phyloP scores from a whole-genome alignment of 2,329 filamentous ascomycete species.

The Ophiocordyceps camponoti-saundersi region DNA sequence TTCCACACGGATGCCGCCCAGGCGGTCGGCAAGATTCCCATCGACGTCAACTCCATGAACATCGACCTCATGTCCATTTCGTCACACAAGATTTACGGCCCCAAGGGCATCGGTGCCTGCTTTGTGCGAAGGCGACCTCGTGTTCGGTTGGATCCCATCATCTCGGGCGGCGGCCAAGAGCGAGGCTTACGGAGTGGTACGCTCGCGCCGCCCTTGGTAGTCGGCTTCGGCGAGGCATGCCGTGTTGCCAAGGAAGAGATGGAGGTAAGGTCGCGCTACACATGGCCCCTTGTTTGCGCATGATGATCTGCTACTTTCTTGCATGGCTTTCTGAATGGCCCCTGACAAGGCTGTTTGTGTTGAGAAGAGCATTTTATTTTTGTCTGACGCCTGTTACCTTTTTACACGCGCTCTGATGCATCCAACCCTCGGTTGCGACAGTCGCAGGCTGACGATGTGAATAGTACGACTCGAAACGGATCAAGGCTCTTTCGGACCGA shows the following conservation, averaged over 20 bases:
- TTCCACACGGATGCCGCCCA: slow-evolving; percentile 97
- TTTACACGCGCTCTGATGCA: neutral
- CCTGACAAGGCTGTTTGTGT: slow-evolving; percentile 40
- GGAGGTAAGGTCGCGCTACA: slow-evolving; percentile 45
- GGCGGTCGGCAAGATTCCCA: slow-evolving; percentile 93
- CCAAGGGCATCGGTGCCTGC: slow-evolving; percentile 92
- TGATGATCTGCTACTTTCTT: slow-evolving; percentile 79
- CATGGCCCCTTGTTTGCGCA: slow-evolving; percentile 6
- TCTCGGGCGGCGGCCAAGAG: slow-evolving; percentile 92
- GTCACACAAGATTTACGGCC: slow-evolving; percentile 95
- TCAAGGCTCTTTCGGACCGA: slow-evolving; percentile 67
- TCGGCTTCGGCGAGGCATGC: slow-evolving; percentile 92
- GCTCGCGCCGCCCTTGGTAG: slow-evolving; percentile 70
- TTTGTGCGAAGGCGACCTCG: slow-evolving; percentile 84
- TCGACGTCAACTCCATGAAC: slow-evolving; percentile 96
- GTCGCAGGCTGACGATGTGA: slow-evolving; percentile 7
- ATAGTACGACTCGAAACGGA: slow-evolving; percentile 86
- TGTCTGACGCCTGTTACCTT: neutral
- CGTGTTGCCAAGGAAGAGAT: slow-evolving; percentile 83
- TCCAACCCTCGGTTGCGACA: neutral
- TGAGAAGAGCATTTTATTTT: slow-evolving; percentile 46
- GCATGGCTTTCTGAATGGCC: slow-evolving; percentile 78
- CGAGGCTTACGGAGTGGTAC: slow-evolving; percentile 89
- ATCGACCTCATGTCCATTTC: slow-evolving; percentile 98
- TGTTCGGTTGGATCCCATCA: slow-evolving; percentile 88